phyloP scores from a whole-genome alignment of 768 basidiomycete species.

The Tylopilus vinaceipallidus region DNA sequence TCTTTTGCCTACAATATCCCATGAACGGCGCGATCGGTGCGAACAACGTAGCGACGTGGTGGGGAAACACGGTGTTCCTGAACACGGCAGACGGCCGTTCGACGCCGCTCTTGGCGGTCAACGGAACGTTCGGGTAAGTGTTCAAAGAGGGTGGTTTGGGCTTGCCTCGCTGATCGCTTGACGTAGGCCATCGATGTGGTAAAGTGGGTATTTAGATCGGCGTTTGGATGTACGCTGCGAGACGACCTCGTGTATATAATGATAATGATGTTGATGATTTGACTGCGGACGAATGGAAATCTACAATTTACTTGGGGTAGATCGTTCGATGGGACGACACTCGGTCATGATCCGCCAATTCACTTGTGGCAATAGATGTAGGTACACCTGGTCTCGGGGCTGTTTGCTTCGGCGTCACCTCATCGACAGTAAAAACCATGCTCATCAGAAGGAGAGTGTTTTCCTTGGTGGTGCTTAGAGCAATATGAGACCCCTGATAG shows the following conservation, averaged over 20 bases:
- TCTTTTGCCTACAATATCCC: constrained; percentile 65
- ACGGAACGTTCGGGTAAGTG: constrained; percentile 32
- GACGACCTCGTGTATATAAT: neutral
- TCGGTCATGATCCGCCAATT: no score
- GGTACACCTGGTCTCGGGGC: no score
- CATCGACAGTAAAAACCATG: no score
- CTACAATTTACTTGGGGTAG: neutral
- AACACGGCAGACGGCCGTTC: constrained; percentile 32
- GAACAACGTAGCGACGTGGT: constrained; percentile 58
- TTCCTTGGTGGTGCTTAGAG: no score
- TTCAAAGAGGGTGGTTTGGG: neutral
- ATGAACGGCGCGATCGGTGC: constrained; percentile 56
- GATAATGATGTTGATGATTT: neutral
- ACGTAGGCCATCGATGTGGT: constrained; percentile 19
- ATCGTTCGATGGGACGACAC: neutral
- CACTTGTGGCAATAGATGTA: no score
- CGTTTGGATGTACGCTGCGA: neutral
- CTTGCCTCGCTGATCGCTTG: neutral
- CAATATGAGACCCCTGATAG: no score
- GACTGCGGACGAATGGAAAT: neutral
- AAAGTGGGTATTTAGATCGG: neutral
- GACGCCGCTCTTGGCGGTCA: constrained; percentile 8
- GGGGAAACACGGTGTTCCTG: constrained; percentile 55
- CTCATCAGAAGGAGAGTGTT: no score
- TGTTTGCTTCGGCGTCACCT: no score